Percentiles rank a stretch among this genome's conserved stretches.
phyloP scores from a whole-genome alignment of 2,329 filamentous ascomycete genomes.

The Elsinoe batatas region DNA sequence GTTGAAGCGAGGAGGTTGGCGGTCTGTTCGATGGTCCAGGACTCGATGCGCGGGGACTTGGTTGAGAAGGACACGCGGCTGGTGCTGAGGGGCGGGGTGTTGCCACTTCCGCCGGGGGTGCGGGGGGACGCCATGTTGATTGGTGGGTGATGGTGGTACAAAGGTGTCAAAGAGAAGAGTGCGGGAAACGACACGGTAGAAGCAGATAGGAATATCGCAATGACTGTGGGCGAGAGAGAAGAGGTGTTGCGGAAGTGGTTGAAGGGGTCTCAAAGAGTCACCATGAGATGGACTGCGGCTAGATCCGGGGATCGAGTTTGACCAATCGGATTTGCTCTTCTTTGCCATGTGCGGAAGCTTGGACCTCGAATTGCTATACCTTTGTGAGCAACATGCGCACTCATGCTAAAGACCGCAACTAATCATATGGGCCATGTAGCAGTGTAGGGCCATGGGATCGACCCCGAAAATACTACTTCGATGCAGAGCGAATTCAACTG shows the following conservation, averaged over 20 bases:
- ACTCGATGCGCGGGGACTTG: slow-evolving; percentile 26
- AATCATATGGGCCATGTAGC: too few relatives aligned
- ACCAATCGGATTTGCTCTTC: background rate
- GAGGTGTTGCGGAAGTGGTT: background rate
- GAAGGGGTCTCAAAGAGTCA: background rate
- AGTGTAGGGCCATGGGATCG: too few relatives aligned
- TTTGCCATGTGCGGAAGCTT: slow-evolving; percentile 1
- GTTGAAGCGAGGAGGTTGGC: slow-evolving; percentile 34
- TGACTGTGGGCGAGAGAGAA: background rate
- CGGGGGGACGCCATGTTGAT: background rate
- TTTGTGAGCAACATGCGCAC: background rate
- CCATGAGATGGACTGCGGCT: background rate
- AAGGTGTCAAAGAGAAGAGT: background rate
- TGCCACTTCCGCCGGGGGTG: background rate
- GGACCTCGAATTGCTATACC: background rate
- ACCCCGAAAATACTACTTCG: too few relatives aligned
- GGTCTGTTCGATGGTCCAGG: slow-evolving; percentile 39
- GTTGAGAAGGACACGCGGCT: background rate
- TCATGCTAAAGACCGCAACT: too few relatives aligned
- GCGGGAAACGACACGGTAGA: background rate
- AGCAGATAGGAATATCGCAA: slow-evolving; percentile 6
- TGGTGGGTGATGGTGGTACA: background rate
- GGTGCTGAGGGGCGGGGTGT: background rate
- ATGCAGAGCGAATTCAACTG: too few relatives aligned
- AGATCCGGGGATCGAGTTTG: slow-evolving; percentile 4